phyloP scores from a whole-genome alignment of 495 filamentous ascomycete species.

The Staphylotrichum tortipilum region DNA sequence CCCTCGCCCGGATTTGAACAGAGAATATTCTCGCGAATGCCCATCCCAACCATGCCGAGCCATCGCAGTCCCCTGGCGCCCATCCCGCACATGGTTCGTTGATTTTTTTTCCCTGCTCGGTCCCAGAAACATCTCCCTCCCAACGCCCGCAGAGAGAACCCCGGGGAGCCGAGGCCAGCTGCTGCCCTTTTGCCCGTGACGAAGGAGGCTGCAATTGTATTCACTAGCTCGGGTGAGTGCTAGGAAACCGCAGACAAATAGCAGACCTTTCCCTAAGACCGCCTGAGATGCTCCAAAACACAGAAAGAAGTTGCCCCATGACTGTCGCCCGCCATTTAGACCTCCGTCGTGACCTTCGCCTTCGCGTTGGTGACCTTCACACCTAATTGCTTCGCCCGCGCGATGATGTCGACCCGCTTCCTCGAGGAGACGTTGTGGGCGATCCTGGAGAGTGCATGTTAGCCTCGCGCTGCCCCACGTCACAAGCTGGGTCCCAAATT shows the following conservation, averaged over 20 bases:
- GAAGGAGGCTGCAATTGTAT: slow-evolving; percentile 23
- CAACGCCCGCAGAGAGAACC: slow-evolving; percentile 2
- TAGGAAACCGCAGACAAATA: slow-evolving; percentile 25
- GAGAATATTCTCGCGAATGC: background rate
- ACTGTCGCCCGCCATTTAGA: slow-evolving; percentile 46
- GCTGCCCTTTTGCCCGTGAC: slow-evolving; percentile 14
- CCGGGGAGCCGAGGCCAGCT: background rate
- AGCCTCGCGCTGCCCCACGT: background rate
- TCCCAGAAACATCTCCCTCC: background rate
- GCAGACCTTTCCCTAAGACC: slow-evolving; percentile 28
- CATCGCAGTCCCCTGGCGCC: background rate
- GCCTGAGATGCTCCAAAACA: slow-evolving; percentile 28
- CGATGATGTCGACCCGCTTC: slow-evolving; percentile 95
- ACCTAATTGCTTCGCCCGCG: slow-evolving; percentile 90
- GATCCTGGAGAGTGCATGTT: slow-evolving; percentile 53
- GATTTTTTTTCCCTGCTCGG: background rate
- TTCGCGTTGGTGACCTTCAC: slow-evolving; percentile 99
- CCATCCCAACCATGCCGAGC: background rate
- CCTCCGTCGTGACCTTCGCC: slow-evolving; percentile 95
- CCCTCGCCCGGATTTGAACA: background rate
- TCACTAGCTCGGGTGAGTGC: slow-evolving; percentile 22
- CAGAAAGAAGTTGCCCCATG: slow-evolving; percentile 23
- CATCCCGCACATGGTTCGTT: background rate
- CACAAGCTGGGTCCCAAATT: no score
- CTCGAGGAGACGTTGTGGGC: slow-evolving; percentile 92